These are phyloP conservation scores for Paraconiothyrium sp. DNA, from an alignment of 2,329 filamentous ascomycete species.

Conservation along the genomic window DNA sequence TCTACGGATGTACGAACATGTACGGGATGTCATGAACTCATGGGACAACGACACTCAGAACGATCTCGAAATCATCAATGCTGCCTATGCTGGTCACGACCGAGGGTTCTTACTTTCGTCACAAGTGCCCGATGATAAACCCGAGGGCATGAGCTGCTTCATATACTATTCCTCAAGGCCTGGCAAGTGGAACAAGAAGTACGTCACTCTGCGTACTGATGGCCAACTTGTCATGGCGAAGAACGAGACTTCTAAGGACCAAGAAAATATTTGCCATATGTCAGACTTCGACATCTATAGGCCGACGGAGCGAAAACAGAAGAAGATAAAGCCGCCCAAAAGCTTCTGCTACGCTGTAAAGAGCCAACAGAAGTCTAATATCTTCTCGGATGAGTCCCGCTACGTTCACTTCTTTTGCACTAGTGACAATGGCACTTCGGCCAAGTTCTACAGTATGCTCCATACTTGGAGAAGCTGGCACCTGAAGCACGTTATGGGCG, in stretches of 20 bases:
- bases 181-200: constrained; percentile 89
- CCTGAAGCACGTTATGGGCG: constrained; percentile 75
- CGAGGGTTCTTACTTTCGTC: constrained; percentile 71
- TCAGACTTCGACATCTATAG: constrained; percentile 93
- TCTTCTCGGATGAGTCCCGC: constrained; percentile 83
- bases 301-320: constrained; percentile 72
- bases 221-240: constrained; percentile 79
- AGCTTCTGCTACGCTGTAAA: constrained; percentile 88
- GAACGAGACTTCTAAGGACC: constrained; percentile 73
- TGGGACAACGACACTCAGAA: constrained; percentile 88
- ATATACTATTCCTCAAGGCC: constrained; percentile 83
- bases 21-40: constrained; percentile 89
- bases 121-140: constrained; percentile 70
- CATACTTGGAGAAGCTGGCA: constrained; percentile 94
- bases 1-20: constrained; percentile 83
- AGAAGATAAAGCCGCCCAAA: constrained; percentile 84
- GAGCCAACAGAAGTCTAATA: constrained; percentile 85
- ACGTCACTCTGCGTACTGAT: constrained; percentile 74
- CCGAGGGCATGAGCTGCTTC: constrained; percentile 72
- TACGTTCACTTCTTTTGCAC: constrained; percentile 94
- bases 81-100: constrained; percentile 62
- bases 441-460: constrained; percentile 74
- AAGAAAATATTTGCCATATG: constrained; percentile 78
- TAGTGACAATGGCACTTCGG: constrained; percentile 73
- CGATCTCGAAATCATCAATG: constrained; percentile 72